Evolutionary conservation across 768 basidiomycete species (phyloP).

Genomic region (Gymnopilus junonius): DNA sequence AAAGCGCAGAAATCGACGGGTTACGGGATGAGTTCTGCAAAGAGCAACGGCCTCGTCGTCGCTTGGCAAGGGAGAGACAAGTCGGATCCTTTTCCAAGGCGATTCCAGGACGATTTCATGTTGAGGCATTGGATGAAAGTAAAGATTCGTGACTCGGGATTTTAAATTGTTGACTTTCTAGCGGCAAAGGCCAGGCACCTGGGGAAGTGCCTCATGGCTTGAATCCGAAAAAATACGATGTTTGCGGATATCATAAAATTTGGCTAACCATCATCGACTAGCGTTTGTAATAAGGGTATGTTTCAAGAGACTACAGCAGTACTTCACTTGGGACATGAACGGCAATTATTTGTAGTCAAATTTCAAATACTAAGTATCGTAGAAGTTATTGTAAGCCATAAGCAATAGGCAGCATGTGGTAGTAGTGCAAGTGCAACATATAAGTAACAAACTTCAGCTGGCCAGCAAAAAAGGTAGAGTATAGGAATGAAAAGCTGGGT

Average conservation of each 20-base stretch:
- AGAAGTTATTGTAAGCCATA: too few relatives aligned
- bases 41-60: constrained; percentile 40
- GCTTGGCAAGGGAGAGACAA: constrained; percentile 35
- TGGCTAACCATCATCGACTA: background rate
- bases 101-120: constrained; percentile 33
- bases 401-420: background rate
- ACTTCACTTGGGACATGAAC: too few relatives aligned
- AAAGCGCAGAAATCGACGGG: constrained; percentile 41
- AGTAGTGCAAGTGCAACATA: background rate
- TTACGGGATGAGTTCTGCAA: constrained; percentile 43
- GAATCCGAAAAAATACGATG: too few relatives aligned
- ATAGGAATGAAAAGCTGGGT: background rate
- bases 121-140: constrained; percentile 28
- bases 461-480: background rate
- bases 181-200: too few relatives aligned
- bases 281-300: too few relatives aligned
- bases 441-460: background rate
- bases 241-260: background rate
- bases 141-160: background rate
- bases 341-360: background rate
- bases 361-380: background rate
- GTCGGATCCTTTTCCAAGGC: constrained; percentile 36
- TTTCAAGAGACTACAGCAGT: too few relatives aligned
- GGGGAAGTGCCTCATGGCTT: too few relatives aligned
- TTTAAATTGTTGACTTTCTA: too few relatives aligned